These are phyloP conservation scores for Aspergillus caelatus DNA, from an alignment of 2,329 filamentous ascomycete species.

Conservation along the genomic window DNA sequence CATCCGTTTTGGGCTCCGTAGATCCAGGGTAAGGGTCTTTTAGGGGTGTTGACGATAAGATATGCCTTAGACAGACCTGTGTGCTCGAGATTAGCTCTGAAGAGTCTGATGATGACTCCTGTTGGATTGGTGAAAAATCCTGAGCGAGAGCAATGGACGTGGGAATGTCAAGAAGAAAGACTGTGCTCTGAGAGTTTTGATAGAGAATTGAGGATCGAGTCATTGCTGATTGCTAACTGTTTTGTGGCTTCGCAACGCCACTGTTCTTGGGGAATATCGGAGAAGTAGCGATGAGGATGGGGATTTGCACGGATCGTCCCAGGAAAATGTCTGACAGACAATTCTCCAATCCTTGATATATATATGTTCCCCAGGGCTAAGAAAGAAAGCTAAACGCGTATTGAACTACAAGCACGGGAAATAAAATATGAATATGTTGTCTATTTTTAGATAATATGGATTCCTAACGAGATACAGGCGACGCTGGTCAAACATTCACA, in stretches of 20 bases:
- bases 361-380: no score
- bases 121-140: constrained; percentile 26
- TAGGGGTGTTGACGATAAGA: constrained; percentile 52
- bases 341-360: neutral
- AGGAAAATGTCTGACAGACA: neutral
- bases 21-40: constrained; percentile 51
- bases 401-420: neutral
- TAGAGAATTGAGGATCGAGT: constrained; percentile 51
- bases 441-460: constrained; percentile 1
- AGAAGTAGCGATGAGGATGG: neutral
- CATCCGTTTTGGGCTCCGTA: constrained; percentile 54
- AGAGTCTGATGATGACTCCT: constrained; percentile 1
- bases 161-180: constrained; percentile 62
- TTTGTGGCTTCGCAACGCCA: neutral
- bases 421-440: neutral
- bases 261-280: no score
- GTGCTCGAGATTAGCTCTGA: neutral
- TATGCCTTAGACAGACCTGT: constrained; percentile 13
- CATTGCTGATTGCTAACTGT: constrained; percentile 10
- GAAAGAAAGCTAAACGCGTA: neutral
- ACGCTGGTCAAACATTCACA: constrained; percentile 2
- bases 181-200: constrained; percentile 47
- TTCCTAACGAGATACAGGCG: constrained; percentile 4
- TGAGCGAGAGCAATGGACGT: constrained; percentile 60
- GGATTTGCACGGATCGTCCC: neutral